Percentiles rank a stretch among this genome's conserved stretches.
phyloP scores from a whole-genome alignment of 1,284 basidiomycete species.

The Heterobasidion parviporum region DNA sequence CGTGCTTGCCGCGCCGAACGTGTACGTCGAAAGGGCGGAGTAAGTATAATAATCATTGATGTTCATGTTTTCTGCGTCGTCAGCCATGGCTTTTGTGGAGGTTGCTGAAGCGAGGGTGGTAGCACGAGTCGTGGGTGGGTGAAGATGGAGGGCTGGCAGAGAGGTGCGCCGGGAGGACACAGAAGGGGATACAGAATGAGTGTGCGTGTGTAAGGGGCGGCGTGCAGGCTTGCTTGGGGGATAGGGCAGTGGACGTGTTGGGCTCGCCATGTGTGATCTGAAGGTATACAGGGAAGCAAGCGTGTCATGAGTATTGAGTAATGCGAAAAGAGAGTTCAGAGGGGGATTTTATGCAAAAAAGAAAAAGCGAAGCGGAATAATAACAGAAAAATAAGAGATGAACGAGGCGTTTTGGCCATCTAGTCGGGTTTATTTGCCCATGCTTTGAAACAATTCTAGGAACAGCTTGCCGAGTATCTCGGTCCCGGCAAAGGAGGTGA shows the following conservation, averaged over 20 bases:
- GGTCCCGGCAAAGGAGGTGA: background rate
- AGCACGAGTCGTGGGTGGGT: constrained; percentile 11
- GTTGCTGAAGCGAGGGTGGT: constrained; percentile 7
- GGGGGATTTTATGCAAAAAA: background rate
- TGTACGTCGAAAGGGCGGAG: constrained; percentile 28
- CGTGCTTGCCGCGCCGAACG: constrained; percentile 27
- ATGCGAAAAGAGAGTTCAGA: background rate
- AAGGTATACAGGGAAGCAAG: constrained; percentile 1
- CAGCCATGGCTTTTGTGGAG: constrained; percentile 8
- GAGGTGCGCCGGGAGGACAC: constrained; percentile 10
- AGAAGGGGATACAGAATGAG: constrained; percentile 9
- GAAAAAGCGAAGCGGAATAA: background rate
- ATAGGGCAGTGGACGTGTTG: constrained; percentile 12
- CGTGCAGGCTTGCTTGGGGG: constrained; percentile 13
- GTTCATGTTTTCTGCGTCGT: constrained; percentile 12
- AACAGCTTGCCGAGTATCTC: background rate
- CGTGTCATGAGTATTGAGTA: background rate
- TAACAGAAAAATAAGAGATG: background rate
- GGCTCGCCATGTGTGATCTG: constrained; percentile 6
- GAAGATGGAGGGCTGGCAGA: constrained; percentile 18
- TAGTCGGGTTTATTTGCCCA: background rate
- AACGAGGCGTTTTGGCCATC: constrained; percentile 5
- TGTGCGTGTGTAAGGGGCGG: constrained; percentile 11
- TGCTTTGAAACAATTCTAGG: background rate
- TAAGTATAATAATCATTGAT: constrained; percentile 26